Evolutionary conservation across 768 basidiomycete species (phyloP), one percentile per base, ranked within the genome.

Genomic region (Aureoboletus auriporus): DNA sequence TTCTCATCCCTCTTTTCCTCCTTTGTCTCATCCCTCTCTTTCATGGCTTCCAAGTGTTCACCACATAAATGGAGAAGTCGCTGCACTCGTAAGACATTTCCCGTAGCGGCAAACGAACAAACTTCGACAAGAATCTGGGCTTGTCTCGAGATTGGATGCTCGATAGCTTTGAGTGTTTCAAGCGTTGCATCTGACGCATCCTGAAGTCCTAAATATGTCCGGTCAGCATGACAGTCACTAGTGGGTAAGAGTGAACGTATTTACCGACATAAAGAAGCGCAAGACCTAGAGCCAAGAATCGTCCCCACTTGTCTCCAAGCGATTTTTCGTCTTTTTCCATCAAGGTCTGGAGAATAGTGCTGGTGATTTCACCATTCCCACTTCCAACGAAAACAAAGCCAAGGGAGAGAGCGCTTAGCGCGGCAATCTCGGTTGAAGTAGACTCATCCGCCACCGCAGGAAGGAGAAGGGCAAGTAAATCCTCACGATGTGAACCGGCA

Each of bases 361-460:
- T 82, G 8, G 92, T 86, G 13, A 96, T 83, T 54, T 99, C 96
- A 6, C 93, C 93, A 55, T 97, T 88, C 42, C 86, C 91, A 60
- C 93, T 93, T 14, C 95, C 95, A 20, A 95, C 93, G 59, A 92
- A 96, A 45, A 97, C 84, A 68, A 97, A 95, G 1, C 95, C 95
- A 9, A 97, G 78, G 0, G 95, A 83, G 13, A 99, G 74, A 0
- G 94, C 84, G 14, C 93, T 83, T 47, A 95, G 75, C 39, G 88
- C 80, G 3, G 84, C 83, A 37, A 99, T 82, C 67, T 98, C 95
- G 84, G 93, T 95, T 16, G 87, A 84, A 30, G 83, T 72, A 5
- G 73, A 69, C 23, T 94, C 91, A 58, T 99, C 96, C 7, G 80
- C 79, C 26, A 96, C 78, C 34, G 82, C 77, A 0, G 92, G 92